Evolutionary conservation across 805 yeast species (phyloP).

Genomic region (Wickerhamia fluorescens): DNA sequence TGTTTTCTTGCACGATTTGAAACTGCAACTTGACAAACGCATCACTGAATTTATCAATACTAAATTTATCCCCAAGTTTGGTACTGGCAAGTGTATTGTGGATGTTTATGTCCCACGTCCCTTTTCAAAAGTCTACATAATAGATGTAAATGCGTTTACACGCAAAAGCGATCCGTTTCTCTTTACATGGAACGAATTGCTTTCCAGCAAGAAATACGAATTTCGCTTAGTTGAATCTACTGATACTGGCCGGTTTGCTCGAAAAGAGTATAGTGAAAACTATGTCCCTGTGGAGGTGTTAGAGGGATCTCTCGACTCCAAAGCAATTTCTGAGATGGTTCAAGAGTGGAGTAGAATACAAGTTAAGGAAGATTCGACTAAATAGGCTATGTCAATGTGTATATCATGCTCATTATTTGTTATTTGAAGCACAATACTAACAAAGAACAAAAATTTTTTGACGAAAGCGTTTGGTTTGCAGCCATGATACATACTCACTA

Average conservation of each 20-base stretch:
- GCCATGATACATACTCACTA: too few species aligned
- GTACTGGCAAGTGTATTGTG: slow-evolving; percentile 42
- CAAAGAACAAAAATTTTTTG: too few species aligned
- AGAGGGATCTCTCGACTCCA: slow-evolving; percentile 68
- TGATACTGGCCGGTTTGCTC: slow-evolving; percentile 69
- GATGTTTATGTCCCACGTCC: slow-evolving; percentile 85
- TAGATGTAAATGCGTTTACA: slow-evolving; percentile 84
- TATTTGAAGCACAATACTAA: too few species aligned
- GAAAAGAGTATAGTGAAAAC: slow-evolving; percentile 80
- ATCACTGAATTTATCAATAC: slow-evolving; percentile 52
- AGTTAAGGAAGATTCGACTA: slow-evolving; percentile 1
- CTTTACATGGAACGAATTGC: slow-evolving; percentile 79
- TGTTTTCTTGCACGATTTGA: slow-evolving; percentile 52
- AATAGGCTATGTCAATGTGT: too few species aligned
- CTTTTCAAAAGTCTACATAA: slow-evolving; percentile 52
- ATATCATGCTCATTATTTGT: too few species aligned
- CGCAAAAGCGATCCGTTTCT: slow-evolving; percentile 72
- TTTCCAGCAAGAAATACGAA: slow-evolving; percentile 23
- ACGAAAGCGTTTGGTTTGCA: too few species aligned
- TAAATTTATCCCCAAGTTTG: slow-evolving; percentile 13
- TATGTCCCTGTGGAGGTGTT: slow-evolving; percentile 90
- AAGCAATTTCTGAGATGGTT: slow-evolving; percentile 63
- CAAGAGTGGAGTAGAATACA: slow-evolving; percentile 41
- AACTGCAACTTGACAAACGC: slow-evolving; percentile 38
- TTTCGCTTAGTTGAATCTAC: slow-evolving; percentile 63